phyloP scores from a whole-genome alignment of 2,329 filamentous ascomycete genomes.

The Cladosporium sp. region DNA sequence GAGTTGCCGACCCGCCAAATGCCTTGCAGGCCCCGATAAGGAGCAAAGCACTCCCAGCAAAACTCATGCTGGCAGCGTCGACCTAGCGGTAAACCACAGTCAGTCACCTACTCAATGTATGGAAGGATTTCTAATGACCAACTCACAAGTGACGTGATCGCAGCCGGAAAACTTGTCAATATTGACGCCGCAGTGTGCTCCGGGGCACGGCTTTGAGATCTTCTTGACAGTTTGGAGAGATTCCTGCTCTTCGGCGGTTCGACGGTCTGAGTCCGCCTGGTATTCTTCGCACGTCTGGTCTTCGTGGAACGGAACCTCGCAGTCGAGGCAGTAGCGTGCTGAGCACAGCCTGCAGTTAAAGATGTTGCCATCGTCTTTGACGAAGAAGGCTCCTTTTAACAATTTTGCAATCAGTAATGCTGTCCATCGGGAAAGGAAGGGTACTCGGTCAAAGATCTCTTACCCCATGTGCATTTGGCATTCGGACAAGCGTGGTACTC shows the following conservation, averaged over 20 bases:
- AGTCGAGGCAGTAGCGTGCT: constrained; percentile 20
- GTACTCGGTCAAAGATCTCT: too few relatives aligned
- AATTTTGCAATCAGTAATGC: too few relatives aligned
- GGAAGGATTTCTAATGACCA: too few relatives aligned
- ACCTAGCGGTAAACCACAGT: constrained; percentile 12
- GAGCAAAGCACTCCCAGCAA: constrained; percentile 23
- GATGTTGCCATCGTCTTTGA: constrained; percentile 19
- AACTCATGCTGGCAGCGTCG: constrained; percentile 20
- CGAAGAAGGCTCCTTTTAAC: constrained; percentile 16
- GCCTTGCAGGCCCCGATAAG: constrained; percentile 1
- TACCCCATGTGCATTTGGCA: constrained; percentile 3
- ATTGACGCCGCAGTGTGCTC: constrained; percentile 21
- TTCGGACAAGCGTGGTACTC: constrained; percentile 5
- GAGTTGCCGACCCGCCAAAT: constrained; percentile 12
- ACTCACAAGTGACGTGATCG: constrained; percentile 24
- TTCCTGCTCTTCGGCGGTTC: not conserved
- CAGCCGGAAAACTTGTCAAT: constrained; percentile 25
- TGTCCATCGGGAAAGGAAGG: too few relatives aligned
- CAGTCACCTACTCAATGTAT: not conserved
- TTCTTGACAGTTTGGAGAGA: constrained; percentile 10
- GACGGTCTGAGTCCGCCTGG: not conserved
- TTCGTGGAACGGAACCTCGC: constrained; percentile 21
- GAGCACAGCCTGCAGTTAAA: constrained; percentile 23
- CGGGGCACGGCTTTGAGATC: constrained; percentile 17
- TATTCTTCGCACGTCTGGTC: constrained; percentile 21